Base-by-base conservation (phyloP, 2,329 filamentous ascomycete species). In the Venturia asperata region DNA sequence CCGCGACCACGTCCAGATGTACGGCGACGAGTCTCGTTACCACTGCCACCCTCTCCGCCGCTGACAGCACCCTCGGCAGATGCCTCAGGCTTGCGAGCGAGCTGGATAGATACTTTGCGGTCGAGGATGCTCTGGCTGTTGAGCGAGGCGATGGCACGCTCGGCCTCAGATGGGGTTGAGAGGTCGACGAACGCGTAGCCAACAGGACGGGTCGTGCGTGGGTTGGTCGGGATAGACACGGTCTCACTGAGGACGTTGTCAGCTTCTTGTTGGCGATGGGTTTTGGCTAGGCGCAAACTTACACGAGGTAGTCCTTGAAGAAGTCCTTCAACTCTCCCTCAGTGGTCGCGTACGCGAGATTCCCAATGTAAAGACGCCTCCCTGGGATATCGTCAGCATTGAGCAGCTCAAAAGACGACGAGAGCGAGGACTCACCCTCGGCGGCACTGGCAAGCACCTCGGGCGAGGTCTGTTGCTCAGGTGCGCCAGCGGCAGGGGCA, bases 261-360 rank as follows among this genome's bases (percentile, higher is more conserved):
- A 72, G 74, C 24, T 30, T 37, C 9, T 11, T 17, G 52, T 24
- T 61, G 41, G 55, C 7, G 17, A 41, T 61, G 30, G 43, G 34
- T 56, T 52, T 62, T 43, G 42, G 65, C 30, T 43, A 27, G 43
- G 66, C 70, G 65, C 68, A 65, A 66, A 90, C 93, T 86, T 86
- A 99, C 94, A 99, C 91, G 84, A 94, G 89, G 86, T 96, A 97
- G 81, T 88, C 90, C 86, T 94, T 93, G 89, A 99, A 99, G 87
- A 99, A 99, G 75, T 94, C 90, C 86, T 95, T 96, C 86, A 99
- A 91, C 88, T 97, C 92, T 89, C 90, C 94, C 90, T 97, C 94
- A 80, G 92, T 96, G 88, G 94, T 97, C 88, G 93, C 92, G 81
- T 99, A 99, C 76, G 94, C 94, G 87, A 99, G 90, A 86, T 99